Percentiles rank a stretch among this genome's conserved stretches.
Conservation (phyloP, 352 stramenopile species). For the Pythium sp. region DNA sequence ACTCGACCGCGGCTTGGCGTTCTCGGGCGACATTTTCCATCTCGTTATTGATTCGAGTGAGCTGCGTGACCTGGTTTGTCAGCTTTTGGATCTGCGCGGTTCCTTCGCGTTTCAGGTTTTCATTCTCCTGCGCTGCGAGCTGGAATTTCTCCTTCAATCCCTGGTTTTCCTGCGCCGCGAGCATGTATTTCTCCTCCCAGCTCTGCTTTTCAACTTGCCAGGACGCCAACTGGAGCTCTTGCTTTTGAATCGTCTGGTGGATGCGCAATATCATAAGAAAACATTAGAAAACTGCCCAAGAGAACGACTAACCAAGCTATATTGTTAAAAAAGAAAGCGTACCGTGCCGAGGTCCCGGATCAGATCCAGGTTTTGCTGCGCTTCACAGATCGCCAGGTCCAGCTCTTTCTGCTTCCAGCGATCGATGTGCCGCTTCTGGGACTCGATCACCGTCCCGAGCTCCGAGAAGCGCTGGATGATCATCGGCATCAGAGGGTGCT, state of each 20-base stretch:
- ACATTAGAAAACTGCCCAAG: neutral
- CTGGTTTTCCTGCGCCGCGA: conserved; percentile 52
- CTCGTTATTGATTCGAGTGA: conserved; percentile 45
- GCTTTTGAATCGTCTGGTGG: conserved; percentile 50
- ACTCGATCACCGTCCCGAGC: conserved; percentile 78
- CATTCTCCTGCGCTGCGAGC: conserved; percentile 45
- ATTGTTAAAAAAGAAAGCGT: neutral
- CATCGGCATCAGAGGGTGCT: conserved; percentile 68
- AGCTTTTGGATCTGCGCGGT: conserved; percentile 56
- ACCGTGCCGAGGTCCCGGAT: conserved; percentile 56
- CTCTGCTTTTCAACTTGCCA: conserved; percentile 62
- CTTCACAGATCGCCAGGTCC: conserved; percentile 71
- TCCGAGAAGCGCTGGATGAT: conserved; percentile 80
- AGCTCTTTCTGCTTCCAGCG: conserved; percentile 84
- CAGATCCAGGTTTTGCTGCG: conserved; percentile 62
- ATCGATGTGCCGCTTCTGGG: conserved; percentile 82
- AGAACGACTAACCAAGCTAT: neutral
- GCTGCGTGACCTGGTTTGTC: conserved; percentile 40
- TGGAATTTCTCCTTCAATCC: conserved; percentile 70
- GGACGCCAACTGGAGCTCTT: conserved; percentile 52
- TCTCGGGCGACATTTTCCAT: conserved; percentile 47
- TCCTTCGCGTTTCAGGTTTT: conserved; percentile 47
- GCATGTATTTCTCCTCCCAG: conserved; percentile 82
- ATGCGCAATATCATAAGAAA: neutral
- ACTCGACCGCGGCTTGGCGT: conserved; percentile 31